These are phyloP conservation scores for Phytophthora sp. DNA, from an alignment of 352 stramenopile species.

Conservation along the genomic window DNA sequence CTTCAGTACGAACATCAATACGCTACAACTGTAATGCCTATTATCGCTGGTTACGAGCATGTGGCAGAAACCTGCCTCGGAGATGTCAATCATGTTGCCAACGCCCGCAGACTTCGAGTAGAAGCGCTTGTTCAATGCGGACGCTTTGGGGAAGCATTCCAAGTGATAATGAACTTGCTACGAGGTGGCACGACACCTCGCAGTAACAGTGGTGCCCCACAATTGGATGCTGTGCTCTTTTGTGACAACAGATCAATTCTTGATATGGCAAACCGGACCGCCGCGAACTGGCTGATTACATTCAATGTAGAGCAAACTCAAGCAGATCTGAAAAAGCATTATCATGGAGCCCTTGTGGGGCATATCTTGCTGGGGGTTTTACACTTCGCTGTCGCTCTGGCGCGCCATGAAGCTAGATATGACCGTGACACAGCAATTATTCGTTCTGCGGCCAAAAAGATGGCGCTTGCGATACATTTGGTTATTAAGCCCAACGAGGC, in stretches of 20 bases:
- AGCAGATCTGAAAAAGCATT: constrained; percentile 22
- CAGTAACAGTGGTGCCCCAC: constrained; percentile 5
- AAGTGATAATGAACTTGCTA: constrained; percentile 39
- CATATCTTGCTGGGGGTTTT: constrained; percentile 43
- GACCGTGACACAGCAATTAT: constrained; percentile 23
- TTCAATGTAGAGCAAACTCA: constrained; percentile 29
- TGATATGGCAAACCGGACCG: constrained; percentile 37
- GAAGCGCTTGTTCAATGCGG: constrained; percentile 59
- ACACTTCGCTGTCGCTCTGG: constrained; percentile 34
- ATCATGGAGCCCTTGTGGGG: constrained; percentile 24
- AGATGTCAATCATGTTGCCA: constrained; percentile 54
- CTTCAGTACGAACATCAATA: constrained; percentile 60
- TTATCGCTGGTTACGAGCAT: constrained; percentile 65
- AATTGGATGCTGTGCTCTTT: constrained; percentile 18
- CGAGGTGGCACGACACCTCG: constrained; percentile 16
- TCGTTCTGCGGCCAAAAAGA: constrained; percentile 37
- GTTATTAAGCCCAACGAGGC: constrained; percentile 7
- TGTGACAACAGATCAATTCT: constrained; percentile 47
- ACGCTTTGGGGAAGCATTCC: constrained; percentile 58
- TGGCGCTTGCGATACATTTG: constrained; percentile 29
- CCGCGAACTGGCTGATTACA: constrained; percentile 41
- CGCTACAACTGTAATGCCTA: constrained; percentile 52
- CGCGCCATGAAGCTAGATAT: constrained; percentile 36
- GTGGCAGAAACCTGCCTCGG: constrained; percentile 48
- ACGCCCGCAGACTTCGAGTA: constrained; percentile 54